phyloP scores from a whole-genome alignment of 2,329 filamentous ascomycete genomes.

The Hansfordia pulvinata region DNA sequence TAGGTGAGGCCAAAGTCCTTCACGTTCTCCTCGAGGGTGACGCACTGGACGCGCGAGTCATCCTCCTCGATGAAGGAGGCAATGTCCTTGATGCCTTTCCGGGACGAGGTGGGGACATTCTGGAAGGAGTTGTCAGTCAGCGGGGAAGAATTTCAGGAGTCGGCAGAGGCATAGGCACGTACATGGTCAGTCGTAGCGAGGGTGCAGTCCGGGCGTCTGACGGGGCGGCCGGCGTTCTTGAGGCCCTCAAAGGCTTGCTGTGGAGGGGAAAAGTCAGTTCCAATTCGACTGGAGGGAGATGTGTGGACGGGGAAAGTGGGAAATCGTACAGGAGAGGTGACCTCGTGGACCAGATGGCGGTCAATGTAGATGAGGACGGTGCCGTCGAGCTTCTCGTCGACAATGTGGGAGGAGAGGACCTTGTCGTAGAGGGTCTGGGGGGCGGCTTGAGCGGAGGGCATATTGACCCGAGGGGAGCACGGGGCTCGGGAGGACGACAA shows the following conservation, averaged over 20 bases:
- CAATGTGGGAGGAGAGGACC: slow-evolving; percentile 87
- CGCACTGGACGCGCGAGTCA: slow-evolving; percentile 85
- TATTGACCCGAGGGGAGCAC: slow-evolving; percentile 31
- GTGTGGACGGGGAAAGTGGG: not conserved
- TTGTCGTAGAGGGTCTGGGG: slow-evolving; percentile 94
- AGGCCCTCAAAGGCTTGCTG: slow-evolving; percentile 96
- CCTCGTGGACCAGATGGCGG: slow-evolving; percentile 93
- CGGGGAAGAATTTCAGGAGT: too few species aligned
- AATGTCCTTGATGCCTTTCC: slow-evolving; percentile 89
- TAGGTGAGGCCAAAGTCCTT: slow-evolving; percentile 94
- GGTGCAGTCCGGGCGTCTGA: slow-evolving; percentile 91
- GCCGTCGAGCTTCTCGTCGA: slow-evolving; percentile 90
- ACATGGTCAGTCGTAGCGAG: slow-evolving; percentile 94
- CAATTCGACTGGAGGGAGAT: too few species aligned
- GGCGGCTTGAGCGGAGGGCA: slow-evolving; percentile 60
- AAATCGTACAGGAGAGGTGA: slow-evolving; percentile 74
- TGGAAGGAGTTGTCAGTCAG: slow-evolving; percentile 21
- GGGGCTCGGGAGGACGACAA: too few species aligned
- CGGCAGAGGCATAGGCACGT: too few species aligned
- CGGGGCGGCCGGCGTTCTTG: slow-evolving; percentile 73
- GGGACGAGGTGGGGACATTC: slow-evolving; percentile 87
- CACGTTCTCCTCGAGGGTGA: slow-evolving; percentile 94
- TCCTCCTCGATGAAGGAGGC: slow-evolving; percentile 88
- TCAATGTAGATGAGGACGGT: slow-evolving; percentile 90
- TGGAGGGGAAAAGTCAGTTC: slow-evolving; percentile 6